Conservation (phyloP, 2,329 filamentous ascomycete genomes). For the Aureobasidium sp. region DNA sequence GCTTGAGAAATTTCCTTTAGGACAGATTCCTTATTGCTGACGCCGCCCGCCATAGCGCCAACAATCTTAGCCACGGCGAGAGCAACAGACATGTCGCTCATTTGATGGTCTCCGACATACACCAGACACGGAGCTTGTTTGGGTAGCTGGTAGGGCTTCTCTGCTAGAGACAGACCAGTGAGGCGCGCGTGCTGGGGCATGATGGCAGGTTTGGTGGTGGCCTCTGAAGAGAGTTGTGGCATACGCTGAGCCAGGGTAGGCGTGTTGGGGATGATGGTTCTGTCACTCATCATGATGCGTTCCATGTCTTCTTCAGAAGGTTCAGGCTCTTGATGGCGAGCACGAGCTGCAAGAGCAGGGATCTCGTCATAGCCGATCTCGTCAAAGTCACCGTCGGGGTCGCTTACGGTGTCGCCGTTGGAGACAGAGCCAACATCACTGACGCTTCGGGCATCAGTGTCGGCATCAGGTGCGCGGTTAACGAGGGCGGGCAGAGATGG, state of each 20-base stretch:
- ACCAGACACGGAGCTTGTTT: background rate
- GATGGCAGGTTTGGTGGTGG: background rate
- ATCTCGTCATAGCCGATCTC: conserved; percentile 14
- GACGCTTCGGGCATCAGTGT: conserved; percentile 7
- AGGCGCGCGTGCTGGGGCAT: background rate
- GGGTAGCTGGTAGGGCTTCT: background rate
- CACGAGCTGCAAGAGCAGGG: conserved; percentile 2
- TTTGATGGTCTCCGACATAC: background rate
- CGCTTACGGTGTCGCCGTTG: conserved; percentile 13
- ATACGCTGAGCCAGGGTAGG: conserved; percentile 9
- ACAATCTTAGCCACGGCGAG: background rate
- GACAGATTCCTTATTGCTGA: background rate
- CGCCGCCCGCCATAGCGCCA: background rate
- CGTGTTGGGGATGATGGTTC: conserved; percentile 7
- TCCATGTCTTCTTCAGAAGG: conserved; percentile 11
- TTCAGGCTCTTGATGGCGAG: background rate
- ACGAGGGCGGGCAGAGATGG: conserved; percentile 7
- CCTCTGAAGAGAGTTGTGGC: background rate
- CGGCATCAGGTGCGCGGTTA: background rate
- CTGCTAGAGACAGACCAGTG: background rate
- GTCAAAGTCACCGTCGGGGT: conserved; percentile 5
- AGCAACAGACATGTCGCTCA: background rate
- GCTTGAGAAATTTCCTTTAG: background rate
- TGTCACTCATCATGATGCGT: conserved; percentile 10
- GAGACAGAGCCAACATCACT: conserved; percentile 6